Base-by-base conservation (phyloP, 2,329 filamentous ascomycete genomes). In the Fusarium dlaminii region DNA sequence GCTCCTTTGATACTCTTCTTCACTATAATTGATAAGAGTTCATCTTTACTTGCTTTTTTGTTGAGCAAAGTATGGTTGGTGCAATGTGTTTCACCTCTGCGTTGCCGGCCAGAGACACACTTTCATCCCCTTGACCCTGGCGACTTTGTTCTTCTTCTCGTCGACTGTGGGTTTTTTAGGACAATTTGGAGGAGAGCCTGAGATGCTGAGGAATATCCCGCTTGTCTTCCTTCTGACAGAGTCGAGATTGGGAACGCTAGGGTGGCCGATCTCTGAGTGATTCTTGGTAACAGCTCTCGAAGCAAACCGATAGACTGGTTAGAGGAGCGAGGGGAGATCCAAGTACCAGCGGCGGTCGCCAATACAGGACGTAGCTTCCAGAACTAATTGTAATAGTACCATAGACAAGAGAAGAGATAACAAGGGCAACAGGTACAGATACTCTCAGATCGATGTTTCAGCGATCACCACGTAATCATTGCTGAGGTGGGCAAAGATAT, bases 391-490 rank as follows among this genome's bases (percentile, higher is more conserved):
- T n/a, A n/a, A n/a, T n/a, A n/a, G n/a, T n/a, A n/a, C n/a, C n/a
- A n/a, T n/a, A n/a, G n/a, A n/a, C n/a, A n/a, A n/a, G n/a, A n/a
- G n/a, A n/a, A n/a, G n/a, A n/a, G n/a, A n/a, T n/a, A n/a, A n/a
- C n/a, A n/a, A n/a, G n/a, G n/a, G n/a, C n/a, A n/a, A n/a, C n/a
- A n/a, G n/a, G n/a, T n/a, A n/a, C 20, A 22, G 8, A n/a, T 8
- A n/a, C 39, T 20, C 13, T 9, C 1, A 22, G 22, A 22, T 40
- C 0, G 0, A 15, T 1, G 14, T 2, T 9, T 13, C 20, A 40
- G 8, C 39, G 4, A 8, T 7, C 39, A 14, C 39, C 39, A 14
- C 39, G 39, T 2, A 13, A 14, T 13, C 39, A 40, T 13, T 40
- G 39, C 8, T 2, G n/a, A 18, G 15, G 17, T 9, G 10, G 4